Evolutionary conservation across 2,329 filamentous ascomycete species (phyloP), one percentile per base, ranked within the genome.

Genomic region (Neonectria sp.): DNA sequence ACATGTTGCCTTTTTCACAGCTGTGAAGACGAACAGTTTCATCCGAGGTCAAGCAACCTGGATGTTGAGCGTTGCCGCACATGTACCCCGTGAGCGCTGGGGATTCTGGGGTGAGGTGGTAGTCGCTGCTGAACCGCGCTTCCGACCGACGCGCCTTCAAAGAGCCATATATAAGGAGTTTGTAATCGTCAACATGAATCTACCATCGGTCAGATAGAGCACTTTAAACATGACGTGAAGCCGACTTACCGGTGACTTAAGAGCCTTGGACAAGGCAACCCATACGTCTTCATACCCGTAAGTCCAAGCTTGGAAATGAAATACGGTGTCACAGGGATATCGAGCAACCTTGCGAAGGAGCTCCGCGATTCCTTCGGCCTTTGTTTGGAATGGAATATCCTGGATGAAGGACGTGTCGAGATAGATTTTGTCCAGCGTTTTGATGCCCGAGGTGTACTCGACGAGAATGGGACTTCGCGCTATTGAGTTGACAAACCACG

Each of bases 281-380:
- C 95, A 98, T 0, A 97, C 94, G 59, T 97, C 93, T 78, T 98
- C 95, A 70, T 98, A 97, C 0, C 86, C 86, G 76, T 96, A 96
- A 0, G 95, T 98, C 95, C 95, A 97, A 1, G 94, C 89, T 63
- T 95, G 89, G 52, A 98, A 87, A 78, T 97, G 93, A 75, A 97
- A 98, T 1, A 92, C 79, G 0, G 94, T 97, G 45, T 94, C 89
- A 2, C 83, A 68, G 0, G 95, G 92, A 77, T 95, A 97, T 27
- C 82, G 77, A 0, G 82, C 79, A 0, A 97, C 86, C 71, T 94
- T 92, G 5, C 83, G 81, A 1, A 98, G 75, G 0, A 98, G 85
- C 75, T 97, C 93, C 1, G 82, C 82, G 12, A 97, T 83, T 0
- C 95, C 95, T 59, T 95, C 89, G 1, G 92, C 90, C 77, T 98